Percentiles rank a stretch among this genome's conserved stretches.
phyloP scores from a whole-genome alignment of 2,329 filamentous ascomycete species.

The Colletotrichum sojae region DNA sequence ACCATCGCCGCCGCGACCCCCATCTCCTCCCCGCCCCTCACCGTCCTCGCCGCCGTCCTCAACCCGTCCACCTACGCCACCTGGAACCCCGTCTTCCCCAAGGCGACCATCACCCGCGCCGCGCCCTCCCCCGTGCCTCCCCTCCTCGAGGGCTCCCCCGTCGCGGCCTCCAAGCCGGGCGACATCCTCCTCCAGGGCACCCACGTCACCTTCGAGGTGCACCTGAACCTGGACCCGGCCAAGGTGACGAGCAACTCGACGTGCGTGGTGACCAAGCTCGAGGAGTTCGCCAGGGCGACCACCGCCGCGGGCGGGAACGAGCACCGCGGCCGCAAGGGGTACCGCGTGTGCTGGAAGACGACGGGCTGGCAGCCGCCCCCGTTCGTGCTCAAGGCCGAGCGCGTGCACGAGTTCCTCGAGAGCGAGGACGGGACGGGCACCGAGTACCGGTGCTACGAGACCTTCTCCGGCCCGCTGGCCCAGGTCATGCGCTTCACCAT shows the following conservation, averaged over 20 bases:
- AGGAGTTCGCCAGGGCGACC: slow-evolving; percentile 46
- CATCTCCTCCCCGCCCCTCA: slow-evolving; percentile 52
- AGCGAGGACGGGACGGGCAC: slow-evolving; percentile 47
- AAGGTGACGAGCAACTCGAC: slow-evolving; percentile 42
- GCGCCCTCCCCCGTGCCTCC: slow-evolving; percentile 37
- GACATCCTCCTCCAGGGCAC: slow-evolving; percentile 49
- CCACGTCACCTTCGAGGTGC: slow-evolving; percentile 51
- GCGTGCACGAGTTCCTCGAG: slow-evolving; percentile 59
- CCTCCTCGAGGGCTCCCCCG: slow-evolving; percentile 39
- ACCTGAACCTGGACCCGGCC: slow-evolving; percentile 47
- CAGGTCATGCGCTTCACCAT: slow-evolving; percentile 51
- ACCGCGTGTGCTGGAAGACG: slow-evolving; percentile 57
- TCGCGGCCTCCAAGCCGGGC: slow-evolving; percentile 31
- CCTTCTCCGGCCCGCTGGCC: slow-evolving; percentile 58
- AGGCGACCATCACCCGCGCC: slow-evolving; percentile 46
- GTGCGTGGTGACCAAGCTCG: slow-evolving; percentile 49
- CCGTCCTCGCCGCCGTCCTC: slow-evolving; percentile 49
- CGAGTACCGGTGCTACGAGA: slow-evolving; percentile 61
- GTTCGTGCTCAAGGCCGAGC: slow-evolving; percentile 54
- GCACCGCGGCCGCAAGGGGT: slow-evolving; percentile 49
- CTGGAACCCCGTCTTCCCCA: slow-evolving; percentile 55
- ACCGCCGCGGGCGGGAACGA: slow-evolving; percentile 34
- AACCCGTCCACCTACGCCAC: slow-evolving; percentile 49
- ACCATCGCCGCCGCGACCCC: slow-evolving; percentile 49
- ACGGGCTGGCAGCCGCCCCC: slow-evolving; percentile 44